Conservation (phyloP, 352 stramenopile species). For the Elongisporangium prolatum region DNA sequence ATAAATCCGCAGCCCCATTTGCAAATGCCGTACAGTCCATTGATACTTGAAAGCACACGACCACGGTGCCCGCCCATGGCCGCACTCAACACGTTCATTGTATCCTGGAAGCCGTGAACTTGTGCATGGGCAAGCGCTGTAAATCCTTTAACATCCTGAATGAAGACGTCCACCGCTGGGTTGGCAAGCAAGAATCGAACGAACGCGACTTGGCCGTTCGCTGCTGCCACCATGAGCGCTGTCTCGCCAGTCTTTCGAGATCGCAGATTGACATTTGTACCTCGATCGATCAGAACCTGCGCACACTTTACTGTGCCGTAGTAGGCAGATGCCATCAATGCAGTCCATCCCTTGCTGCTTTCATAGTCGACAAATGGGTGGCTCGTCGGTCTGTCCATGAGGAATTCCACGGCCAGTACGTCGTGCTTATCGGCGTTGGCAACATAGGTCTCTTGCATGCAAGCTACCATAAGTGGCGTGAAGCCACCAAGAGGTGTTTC, state of each 20-base stretch:
- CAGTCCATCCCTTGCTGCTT: constrained; percentile 39
- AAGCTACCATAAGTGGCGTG: constrained; percentile 49
- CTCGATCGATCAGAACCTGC: constrained; percentile 44
- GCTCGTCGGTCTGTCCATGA: constrained; percentile 48
- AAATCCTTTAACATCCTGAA: constrained; percentile 19
- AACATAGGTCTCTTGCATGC: constrained; percentile 53
- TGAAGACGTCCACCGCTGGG: constrained; percentile 28
- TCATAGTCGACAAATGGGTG: constrained; percentile 60
- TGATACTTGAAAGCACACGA: constrained; percentile 25
- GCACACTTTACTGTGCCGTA: constrained; percentile 46
- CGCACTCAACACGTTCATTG: constrained; percentile 28
- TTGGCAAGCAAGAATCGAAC: constrained; percentile 50
- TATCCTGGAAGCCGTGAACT: constrained; percentile 19
- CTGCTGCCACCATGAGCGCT: constrained; percentile 56
- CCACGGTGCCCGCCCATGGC: constrained; percentile 42
- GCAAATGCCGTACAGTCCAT: constrained; percentile 44
- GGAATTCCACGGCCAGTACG: constrained; percentile 52
- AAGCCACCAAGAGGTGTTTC: constrained; percentile 35
- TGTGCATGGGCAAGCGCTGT: constrained; percentile 47
- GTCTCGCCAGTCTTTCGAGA: constrained; percentile 27
- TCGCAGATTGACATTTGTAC: constrained; percentile 42
- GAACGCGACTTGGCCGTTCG: constrained; percentile 38
- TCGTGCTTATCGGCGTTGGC: constrained; percentile 40
- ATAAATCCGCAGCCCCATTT: constrained; percentile 70
- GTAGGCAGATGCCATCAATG: constrained; percentile 36